These are phyloP conservation scores for Tylopilus subfusipes DNA, from an alignment of 768 basidiomycete genomes.

Conservation along the genomic window DNA sequence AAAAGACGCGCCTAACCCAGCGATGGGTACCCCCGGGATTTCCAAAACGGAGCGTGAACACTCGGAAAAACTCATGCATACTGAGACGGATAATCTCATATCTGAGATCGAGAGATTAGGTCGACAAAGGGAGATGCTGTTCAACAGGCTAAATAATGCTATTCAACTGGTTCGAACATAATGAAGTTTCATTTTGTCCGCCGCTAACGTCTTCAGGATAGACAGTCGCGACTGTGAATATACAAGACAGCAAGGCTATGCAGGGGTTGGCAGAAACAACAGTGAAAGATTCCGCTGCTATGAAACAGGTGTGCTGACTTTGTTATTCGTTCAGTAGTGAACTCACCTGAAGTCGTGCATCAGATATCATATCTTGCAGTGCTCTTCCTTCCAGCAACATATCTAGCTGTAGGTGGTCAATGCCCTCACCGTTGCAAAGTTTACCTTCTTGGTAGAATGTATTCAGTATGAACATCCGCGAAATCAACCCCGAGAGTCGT, in stretches of 20 bases:
- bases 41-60: constrained; percentile 18
- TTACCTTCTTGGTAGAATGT: constrained; percentile 28
- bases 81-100: constrained; percentile 45
- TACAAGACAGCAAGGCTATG: constrained; percentile 39
- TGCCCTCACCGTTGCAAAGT: neutral
- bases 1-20: constrained; percentile 46
- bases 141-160: constrained; percentile 22
- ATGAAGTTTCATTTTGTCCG: neutral
- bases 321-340: neutral
- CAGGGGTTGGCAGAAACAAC: neutral
- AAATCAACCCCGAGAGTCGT: constrained; percentile 27
- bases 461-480: constrained; percentile 28
- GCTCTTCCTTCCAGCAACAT: constrained; percentile 54
- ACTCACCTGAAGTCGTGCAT: constrained; percentile 18
- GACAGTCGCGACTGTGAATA: constrained; percentile 55
- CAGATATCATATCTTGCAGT: constrained; percentile 53
- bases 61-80: constrained; percentile 29
- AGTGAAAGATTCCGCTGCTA: constrained; percentile 3
- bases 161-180: constrained; percentile 20
- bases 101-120: constrained; percentile 47
- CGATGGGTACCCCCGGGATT: constrained; percentile 31
- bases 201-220: constrained; percentile 17
- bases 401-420: constrained; percentile 27
- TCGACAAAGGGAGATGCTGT: constrained; percentile 22
- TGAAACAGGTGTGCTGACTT: constrained; percentile 23